These are phyloP conservation scores for Grigorovia yakushimaensis DNA, from an alignment of 805 yeast species.

Conservation along the genomic window DNA sequence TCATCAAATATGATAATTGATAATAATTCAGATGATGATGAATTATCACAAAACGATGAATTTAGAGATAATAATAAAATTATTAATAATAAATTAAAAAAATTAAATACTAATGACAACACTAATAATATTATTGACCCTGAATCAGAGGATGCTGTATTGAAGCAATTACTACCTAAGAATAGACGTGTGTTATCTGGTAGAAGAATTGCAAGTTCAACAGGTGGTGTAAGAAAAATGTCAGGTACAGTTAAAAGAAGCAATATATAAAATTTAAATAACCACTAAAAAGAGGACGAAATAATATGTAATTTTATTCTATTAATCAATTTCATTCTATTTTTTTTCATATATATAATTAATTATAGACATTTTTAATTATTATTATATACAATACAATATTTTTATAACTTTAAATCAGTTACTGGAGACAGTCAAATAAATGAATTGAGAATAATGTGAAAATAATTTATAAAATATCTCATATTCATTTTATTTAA, in stretches of 20 bases:
- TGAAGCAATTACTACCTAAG: conserved; percentile 25
- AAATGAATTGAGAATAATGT: neutral
- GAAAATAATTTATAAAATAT: no score
- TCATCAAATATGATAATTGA: conserved; percentile 6
- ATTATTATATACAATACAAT: neutral
- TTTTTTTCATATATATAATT: neutral
- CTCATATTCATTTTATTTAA: neutral
- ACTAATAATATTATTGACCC: conserved; percentile 4
- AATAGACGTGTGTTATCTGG: conserved; percentile 25
- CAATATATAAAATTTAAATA: neutral
- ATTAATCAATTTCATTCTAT: neutral
- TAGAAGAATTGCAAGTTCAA: conserved; percentile 25
- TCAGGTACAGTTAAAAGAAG: conserved; percentile 25
- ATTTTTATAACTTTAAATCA: neutral
- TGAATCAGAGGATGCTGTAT: conserved; percentile 12
- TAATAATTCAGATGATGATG: conserved; percentile 11
- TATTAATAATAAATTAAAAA: conserved; percentile 3
- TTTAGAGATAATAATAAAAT: conserved; percentile 16
- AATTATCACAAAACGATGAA: conserved; percentile 14
- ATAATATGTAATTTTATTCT: neutral
- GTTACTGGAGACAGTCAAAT: no score
- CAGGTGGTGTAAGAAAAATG: conserved; percentile 27
- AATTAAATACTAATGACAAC: conserved; percentile 20
- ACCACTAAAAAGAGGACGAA: neutral
- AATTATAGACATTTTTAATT: neutral